Conservation (phyloP, 1,139 yeast species). For the Suhomyces kunorum region DNA sequence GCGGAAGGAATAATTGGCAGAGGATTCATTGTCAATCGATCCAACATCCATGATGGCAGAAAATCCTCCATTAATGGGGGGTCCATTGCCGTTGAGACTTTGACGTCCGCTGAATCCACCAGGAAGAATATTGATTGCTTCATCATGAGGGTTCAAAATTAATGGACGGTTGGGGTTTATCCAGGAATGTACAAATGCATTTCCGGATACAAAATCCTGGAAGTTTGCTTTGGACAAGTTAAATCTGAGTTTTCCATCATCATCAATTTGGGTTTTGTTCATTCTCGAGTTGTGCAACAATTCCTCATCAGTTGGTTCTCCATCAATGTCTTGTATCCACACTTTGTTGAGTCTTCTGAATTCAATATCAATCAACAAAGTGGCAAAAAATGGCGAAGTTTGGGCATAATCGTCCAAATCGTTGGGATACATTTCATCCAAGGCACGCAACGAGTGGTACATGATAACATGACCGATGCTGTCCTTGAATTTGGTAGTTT, state of each 20-base stretch:
- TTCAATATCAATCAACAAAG: slow-evolving; percentile 30
- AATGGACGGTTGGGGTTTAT: slow-evolving; percentile 36
- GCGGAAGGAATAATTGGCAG: slow-evolving; percentile 10
- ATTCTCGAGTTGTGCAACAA: slow-evolving; percentile 13
- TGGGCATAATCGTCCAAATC: slow-evolving; percentile 30
- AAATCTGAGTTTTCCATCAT: slow-evolving; percentile 10
- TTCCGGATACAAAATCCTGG: slow-evolving; percentile 36
- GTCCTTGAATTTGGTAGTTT: slow-evolving; percentile 28
- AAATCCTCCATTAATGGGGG: slow-evolving; percentile 3
- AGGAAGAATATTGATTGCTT: not conserved
- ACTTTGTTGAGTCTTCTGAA: slow-evolving; percentile 28
- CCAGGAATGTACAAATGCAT: slow-evolving; percentile 35
- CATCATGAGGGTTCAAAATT: slow-evolving; percentile 16
- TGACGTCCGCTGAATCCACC: slow-evolving; percentile 9
- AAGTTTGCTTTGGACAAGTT: slow-evolving; percentile 23
- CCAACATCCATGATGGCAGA: slow-evolving; percentile 1
- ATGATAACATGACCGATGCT: slow-evolving; percentile 39
- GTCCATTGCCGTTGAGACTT: slow-evolving; percentile 8
- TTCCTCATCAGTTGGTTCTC: slow-evolving; percentile 22
- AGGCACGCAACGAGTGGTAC: slow-evolving; percentile 25
- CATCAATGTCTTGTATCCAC: slow-evolving; percentile 35
- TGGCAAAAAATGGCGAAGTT: slow-evolving; percentile 26
- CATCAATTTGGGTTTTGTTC: slow-evolving; percentile 9
- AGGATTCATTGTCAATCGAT: slow-evolving; percentile 8
- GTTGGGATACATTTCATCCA: slow-evolving; percentile 35